These are phyloP conservation scores for Orbilia oligospora DNA, from an alignment of 2,329 filamentous ascomycete genomes.

Conservation along the genomic window DNA sequence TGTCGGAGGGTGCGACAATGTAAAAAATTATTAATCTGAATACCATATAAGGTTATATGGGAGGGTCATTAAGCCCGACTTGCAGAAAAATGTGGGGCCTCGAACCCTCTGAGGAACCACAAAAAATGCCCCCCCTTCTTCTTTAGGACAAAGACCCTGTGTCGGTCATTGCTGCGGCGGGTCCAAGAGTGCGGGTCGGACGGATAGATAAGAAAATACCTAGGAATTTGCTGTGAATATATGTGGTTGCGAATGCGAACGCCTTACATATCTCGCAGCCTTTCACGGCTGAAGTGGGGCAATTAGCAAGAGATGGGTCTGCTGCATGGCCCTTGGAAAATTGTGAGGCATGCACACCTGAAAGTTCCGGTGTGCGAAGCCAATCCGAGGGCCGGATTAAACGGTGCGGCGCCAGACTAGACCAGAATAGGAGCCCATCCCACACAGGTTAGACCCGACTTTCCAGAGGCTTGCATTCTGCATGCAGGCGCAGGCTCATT, in stretches of 20 bases:
- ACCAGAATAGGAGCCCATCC: conserved; percentile 4
- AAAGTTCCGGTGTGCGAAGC: conserved; percentile 8
- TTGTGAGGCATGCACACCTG: too few relatives aligned
- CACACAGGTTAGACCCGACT: conserved; percentile 1
- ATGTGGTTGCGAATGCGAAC: too few relatives aligned
- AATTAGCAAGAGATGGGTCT: too few relatives aligned
- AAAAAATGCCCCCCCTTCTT: background rate
- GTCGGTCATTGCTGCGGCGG: too few relatives aligned
- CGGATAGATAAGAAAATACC: conserved; percentile 1
- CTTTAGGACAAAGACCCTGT: background rate
- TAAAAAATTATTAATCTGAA: too few relatives aligned
- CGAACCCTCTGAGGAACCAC: conserved; percentile 5
- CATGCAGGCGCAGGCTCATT: conserved; percentile 4
- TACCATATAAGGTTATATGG: conserved; percentile 6
- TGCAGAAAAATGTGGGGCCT: conserved; percentile 7
- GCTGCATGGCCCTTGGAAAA: too few relatives aligned
- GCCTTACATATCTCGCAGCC: too few relatives aligned
- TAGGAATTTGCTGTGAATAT: conserved; percentile 6
- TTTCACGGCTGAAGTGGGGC: too few relatives aligned
- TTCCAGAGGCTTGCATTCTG: conserved; percentile 9
- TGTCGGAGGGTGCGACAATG: too few relatives aligned
- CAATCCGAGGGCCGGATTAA: conserved; percentile 4
- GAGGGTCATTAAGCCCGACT: background rate
- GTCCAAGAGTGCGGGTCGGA: conserved; percentile 1
- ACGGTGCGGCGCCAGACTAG: conserved; percentile 3